These are phyloP conservation scores for Claviceps monticola DNA, from an alignment of 2,329 filamentous ascomycete species.

Conservation along the genomic window DNA sequence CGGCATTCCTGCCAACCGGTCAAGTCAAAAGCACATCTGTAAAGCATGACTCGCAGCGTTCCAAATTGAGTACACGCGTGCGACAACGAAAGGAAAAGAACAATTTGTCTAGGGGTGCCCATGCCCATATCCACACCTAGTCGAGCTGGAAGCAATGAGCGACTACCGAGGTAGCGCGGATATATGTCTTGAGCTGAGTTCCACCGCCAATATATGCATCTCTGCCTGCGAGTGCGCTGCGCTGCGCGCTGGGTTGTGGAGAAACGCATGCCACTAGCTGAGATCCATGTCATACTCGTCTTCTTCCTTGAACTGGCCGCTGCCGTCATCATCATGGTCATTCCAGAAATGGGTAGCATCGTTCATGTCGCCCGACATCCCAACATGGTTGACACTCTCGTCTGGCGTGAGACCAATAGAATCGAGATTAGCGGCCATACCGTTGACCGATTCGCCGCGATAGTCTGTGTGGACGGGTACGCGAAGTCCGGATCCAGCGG, in stretches of 20 bases:
- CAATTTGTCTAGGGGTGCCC: too few species aligned
- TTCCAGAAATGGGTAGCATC: conserved; percentile 48
- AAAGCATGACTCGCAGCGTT: too few species aligned
- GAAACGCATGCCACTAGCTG: conserved; percentile 17
- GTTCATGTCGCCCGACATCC: conserved; percentile 30
- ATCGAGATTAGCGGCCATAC: conserved; percentile 23
- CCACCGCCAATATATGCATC: conserved; percentile 10
- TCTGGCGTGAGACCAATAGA: conserved; percentile 24
- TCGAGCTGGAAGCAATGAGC: conserved; percentile 1
- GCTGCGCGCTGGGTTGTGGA: conserved; percentile 3
- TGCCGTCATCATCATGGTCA: conserved; percentile 58
- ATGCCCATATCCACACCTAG: neutral
- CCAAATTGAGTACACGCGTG: too few species aligned
- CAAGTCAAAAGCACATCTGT: neutral
- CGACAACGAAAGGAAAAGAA: too few species aligned
- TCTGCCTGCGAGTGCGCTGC: neutral
- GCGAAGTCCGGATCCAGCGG: conserved; percentile 68
- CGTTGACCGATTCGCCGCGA: conserved; percentile 61
- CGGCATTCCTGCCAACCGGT: neutral
- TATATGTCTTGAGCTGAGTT: neutral
- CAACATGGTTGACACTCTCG: conserved; percentile 23
- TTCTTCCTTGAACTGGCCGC: conserved; percentile 79
- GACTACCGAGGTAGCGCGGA: neutral
- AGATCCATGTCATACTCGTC: conserved; percentile 84
- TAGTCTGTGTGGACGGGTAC: conserved; percentile 91